Evolutionary conservation across 768 basidiomycete genomes (phyloP).

Genomic region (Hypholoma sublateritium): DNA sequence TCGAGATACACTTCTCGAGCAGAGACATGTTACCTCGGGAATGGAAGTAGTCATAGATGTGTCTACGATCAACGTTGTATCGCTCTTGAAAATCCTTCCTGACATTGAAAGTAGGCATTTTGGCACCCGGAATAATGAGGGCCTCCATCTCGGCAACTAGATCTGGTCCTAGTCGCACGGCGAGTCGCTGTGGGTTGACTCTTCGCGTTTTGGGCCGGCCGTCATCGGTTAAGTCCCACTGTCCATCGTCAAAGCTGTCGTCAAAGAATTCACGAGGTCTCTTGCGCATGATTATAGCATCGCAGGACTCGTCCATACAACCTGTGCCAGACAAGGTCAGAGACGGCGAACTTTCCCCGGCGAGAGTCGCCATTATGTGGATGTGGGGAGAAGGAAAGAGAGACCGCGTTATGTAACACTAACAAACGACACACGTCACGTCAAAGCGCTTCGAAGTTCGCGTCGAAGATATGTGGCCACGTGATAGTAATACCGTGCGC

Average conservation of each 20-base stretch:
- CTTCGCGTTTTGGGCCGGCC: constrained; percentile 45
- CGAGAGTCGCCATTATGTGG: constrained; percentile 34
- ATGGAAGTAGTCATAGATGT: constrained; percentile 81
- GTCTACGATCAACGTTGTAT: constrained; percentile 68
- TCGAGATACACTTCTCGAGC: constrained; percentile 41
- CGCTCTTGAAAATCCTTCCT: constrained; percentile 72
- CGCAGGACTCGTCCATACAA: constrained; percentile 13
- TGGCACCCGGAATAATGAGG: constrained; percentile 66
- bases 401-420: constrained; percentile 4
- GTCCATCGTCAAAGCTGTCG: constrained; percentile 19
- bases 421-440: not conserved
- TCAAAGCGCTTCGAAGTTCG: not conserved
- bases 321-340: constrained; percentile 16
- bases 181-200: constrained; percentile 70
- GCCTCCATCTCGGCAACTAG: constrained; percentile 73
- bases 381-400: constrained; percentile 5
- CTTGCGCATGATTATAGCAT: constrained; percentile 16
- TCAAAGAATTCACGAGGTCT: constrained; percentile 19
- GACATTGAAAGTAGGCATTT: constrained; percentile 75
- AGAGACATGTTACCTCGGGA: constrained; percentile 50
- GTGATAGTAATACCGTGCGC: no score
- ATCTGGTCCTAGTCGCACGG: constrained; percentile 63
- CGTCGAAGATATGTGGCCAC: not conserved
- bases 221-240: constrained; percentile 30
- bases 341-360: constrained; percentile 9